phyloP scores from a whole-genome alignment of 179 eudicot genomes.

The Dionaea muscipula region DNA sequence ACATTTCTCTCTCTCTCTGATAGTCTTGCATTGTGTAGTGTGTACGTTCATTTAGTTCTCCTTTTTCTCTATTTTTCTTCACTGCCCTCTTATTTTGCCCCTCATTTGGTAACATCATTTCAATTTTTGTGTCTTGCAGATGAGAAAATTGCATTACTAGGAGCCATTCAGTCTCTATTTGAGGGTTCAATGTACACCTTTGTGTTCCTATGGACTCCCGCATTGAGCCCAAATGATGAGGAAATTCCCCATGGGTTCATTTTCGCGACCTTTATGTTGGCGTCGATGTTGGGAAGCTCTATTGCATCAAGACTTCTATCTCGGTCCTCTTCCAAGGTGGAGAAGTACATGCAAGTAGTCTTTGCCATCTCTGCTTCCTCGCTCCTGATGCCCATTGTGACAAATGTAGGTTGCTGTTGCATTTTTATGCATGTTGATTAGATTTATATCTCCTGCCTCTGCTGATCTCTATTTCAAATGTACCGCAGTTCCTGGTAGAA shows the following conservation, averaged over 20 bases:
- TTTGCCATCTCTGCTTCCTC: slow-evolving; percentile 62
- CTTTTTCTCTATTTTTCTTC: background rate
- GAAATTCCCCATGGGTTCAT: slow-evolving; percentile 94
- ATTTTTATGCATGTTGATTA: slow-evolving; percentile 4
- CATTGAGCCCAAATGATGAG: slow-evolving; percentile 89
- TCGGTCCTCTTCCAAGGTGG: slow-evolving; percentile 54
- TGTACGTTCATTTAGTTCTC: too few species aligned
- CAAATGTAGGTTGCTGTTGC: slow-evolving; percentile 35
- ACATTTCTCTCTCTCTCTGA: too few species aligned
- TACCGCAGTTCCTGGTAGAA: slow-evolving; percentile 52
- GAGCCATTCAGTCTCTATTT: slow-evolving; percentile 90
- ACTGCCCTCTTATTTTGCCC: too few species aligned
- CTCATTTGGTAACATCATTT: background rate
- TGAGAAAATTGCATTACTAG: slow-evolving; percentile 92
- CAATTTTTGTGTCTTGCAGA: slow-evolving; percentile 28
- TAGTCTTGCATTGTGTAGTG: too few species aligned
- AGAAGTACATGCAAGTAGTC: slow-evolving; percentile 94
- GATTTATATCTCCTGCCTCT: slow-evolving; percentile 4
- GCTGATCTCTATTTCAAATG: slow-evolving; percentile 9
- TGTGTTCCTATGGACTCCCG: slow-evolving; percentile 98
- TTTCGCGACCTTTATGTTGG: slow-evolving; percentile 95
- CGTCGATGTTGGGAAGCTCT: slow-evolving; percentile 95
- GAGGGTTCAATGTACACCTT: slow-evolving; percentile 99
- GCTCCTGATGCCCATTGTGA: slow-evolving; percentile 66
- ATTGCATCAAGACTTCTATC: slow-evolving; percentile 81